Evolutionary conservation across 108 stramenopile genomes (phyloP).

Genomic region (Skeletonema grethae): DNA sequence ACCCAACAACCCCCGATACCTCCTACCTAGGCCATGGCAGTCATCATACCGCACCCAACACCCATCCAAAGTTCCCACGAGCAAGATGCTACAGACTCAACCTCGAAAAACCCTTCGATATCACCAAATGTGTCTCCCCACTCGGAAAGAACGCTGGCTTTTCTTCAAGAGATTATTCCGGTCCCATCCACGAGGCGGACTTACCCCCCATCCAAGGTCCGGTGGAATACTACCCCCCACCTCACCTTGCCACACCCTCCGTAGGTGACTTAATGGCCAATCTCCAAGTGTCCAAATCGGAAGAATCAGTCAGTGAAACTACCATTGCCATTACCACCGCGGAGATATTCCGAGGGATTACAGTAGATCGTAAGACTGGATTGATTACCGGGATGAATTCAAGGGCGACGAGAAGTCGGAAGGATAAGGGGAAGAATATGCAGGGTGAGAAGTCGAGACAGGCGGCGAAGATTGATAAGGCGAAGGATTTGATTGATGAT

Average conservation of each 20-base stretch:
- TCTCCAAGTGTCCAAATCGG: conserved; percentile 29
- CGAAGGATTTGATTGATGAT: conserved; percentile 86
- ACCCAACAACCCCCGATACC: not conserved
- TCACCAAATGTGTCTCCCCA: conserved; percentile 13
- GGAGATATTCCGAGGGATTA: conserved; percentile 84
- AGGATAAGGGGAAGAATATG: conserved; percentile 61
- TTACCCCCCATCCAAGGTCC: conserved; percentile 35
- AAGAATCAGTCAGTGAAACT: conserved; percentile 27
- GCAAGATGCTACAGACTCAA: conserved; percentile 84
- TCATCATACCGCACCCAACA: not conserved
- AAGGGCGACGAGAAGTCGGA: conserved; percentile 69
- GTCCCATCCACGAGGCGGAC: conserved; percentile 36
- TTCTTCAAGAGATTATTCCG: conserved; percentile 29
- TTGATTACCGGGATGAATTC: conserved; percentile 77
- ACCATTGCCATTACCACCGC: conserved; percentile 80
- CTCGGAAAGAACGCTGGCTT: conserved; percentile 5
- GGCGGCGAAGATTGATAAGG: conserved; percentile 88
- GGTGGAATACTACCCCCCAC: conserved; percentile 38
- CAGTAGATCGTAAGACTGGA: conserved; percentile 66
- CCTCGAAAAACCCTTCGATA: conserved; percentile 58
- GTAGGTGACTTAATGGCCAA: conserved; percentile 24
- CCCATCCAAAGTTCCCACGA: conserved; percentile 19
- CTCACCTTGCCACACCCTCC: conserved; percentile 8
- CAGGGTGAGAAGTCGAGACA: conserved; percentile 80
- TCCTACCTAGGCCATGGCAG: not conserved